Percentiles rank a stretch among this genome's conserved stretches.
phyloP scores from a whole-genome alignment of 768 basidiomycete genomes.

The Saitozyma sp. region DNA sequence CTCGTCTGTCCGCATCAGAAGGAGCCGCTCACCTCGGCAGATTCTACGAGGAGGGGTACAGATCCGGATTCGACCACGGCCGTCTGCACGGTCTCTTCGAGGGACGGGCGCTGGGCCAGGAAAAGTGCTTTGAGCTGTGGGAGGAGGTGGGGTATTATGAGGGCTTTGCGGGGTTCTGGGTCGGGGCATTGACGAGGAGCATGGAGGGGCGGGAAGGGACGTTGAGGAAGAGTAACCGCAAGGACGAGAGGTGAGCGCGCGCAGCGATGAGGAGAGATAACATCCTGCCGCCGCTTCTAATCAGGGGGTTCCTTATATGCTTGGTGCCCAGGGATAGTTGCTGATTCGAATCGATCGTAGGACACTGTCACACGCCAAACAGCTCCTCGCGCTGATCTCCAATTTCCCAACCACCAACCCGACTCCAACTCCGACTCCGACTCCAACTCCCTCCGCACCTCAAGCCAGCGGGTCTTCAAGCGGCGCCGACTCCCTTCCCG shows the following conservation, averaged over 20 bases:
- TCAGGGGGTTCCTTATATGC: not conserved
- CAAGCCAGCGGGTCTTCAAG: constrained; percentile 23
- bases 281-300: constrained; percentile 3
- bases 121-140: constrained; percentile 94
- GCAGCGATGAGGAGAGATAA: not conserved
- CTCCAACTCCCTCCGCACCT: constrained; percentile 1
- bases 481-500: too few species aligned
- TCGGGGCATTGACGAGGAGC: constrained; percentile 11
- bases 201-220: constrained; percentile 1
- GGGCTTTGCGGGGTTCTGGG: constrained; percentile 73
- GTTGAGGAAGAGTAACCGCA: constrained; percentile 15
- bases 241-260: constrained; percentile 50
- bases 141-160: constrained; percentile 94
- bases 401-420: constrained; percentile 77
- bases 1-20: not conserved
- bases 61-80: constrained; percentile 79
- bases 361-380: constrained; percentile 62
- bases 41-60: constrained; percentile 77
- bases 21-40: constrained; percentile 52
- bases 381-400: constrained; percentile 69
- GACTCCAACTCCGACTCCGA: constrained; percentile 50
- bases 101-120: constrained; percentile 80
- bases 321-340: not conserved
- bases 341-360: constrained; percentile 13
- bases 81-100: constrained; percentile 86